Evolutionary conservation across 441 rosid genomes (phyloP), one percentile per base, ranked within the genome.

Genomic region (Rhodomyrtus psidioides): DNA sequence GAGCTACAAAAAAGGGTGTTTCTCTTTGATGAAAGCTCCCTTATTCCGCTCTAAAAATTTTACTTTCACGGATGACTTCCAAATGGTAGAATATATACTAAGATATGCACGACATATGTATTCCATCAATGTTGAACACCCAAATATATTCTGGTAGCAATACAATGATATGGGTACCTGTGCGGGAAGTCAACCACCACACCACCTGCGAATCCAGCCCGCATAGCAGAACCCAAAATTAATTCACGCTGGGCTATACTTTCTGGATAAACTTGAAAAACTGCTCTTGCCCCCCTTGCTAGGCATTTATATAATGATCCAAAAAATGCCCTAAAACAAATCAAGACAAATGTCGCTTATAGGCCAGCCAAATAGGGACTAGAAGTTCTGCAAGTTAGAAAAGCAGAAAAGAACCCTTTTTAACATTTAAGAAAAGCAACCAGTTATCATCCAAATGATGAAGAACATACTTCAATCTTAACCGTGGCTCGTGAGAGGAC

Each of bases 261-360:
- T 90, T 95, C 98, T 83, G 99, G 98, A 89, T 97, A 97, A 82
- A 97, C 90, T 90, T 95, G 99, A 88, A 96, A 94, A 42, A 93
- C 97, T 81, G 98, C 99, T 88, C 96, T 93, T 87, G 98, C 98
- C 87, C 99, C 98, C 89, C 98, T 95, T 83, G 97, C 92, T 87
- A 97, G 89, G 89, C 97, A 92, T 90, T 90, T 91, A 87, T 97
- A 97, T 83, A 97, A 87, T 75, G 99, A 94, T 42, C 96, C 96
- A 89, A 97, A 97, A 93, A 97, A 97, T 55, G 98, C 98, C 95
- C 99, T 97, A 19, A 34, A 46, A 34, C 24, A 76, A 82, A 76
- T 83, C 70, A 34, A 30, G 87, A 39, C 27, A 70, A 46, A 58
- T 42, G 39, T 53, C 24, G 2, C 46, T 53, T 46, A 56, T 4